Conservation (phyloP, 2,329 filamentous ascomycete species). For the Neocatenulostroma microsporum region DNA sequence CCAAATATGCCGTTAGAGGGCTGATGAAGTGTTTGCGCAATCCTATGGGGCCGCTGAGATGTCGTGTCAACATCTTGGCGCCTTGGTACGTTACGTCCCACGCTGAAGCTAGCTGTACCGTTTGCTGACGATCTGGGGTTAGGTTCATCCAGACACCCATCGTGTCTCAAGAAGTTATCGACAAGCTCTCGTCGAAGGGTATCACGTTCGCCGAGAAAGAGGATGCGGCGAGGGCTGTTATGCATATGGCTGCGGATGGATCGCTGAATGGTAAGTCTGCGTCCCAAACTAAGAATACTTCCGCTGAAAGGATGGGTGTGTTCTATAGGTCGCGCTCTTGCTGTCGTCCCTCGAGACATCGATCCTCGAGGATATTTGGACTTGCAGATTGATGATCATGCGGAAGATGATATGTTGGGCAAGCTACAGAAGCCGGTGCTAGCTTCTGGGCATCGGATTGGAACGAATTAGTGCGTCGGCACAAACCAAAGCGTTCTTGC, state of each 20-base stretch:
- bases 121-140: neutral
- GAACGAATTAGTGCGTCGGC: too few species aligned
- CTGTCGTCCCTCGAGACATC: conserved; percentile 14
- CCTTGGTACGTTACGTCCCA: conserved; percentile 17
- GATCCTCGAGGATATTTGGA: conserved; percentile 16
- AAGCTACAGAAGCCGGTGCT: neutral
- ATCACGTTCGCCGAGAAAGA: conserved; percentile 17
- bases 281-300: too few species aligned
- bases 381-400: conserved; percentile 13
- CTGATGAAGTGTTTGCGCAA: conserved; percentile 35
- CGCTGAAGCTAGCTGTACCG: too few species aligned
- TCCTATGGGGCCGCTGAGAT: conserved; percentile 35
- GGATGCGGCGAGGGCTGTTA: conserved; percentile 18
- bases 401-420: neutral
- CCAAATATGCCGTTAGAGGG: conserved; percentile 38
- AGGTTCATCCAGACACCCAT: conserved; percentile 23
- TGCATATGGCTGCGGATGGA: conserved; percentile 18
- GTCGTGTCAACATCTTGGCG: conserved; percentile 39
- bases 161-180: conserved; percentile 14
- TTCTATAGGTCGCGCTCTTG: conserved; percentile 16
- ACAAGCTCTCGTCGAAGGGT: conserved; percentile 9
- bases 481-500: too few species aligned
- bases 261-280: conserved; percentile 19
- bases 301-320: too few species aligned
- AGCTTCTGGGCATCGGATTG: too few species aligned